Conservation (phyloP, 345 rosid genomes). For the Clarkia xantiana region DNA sequence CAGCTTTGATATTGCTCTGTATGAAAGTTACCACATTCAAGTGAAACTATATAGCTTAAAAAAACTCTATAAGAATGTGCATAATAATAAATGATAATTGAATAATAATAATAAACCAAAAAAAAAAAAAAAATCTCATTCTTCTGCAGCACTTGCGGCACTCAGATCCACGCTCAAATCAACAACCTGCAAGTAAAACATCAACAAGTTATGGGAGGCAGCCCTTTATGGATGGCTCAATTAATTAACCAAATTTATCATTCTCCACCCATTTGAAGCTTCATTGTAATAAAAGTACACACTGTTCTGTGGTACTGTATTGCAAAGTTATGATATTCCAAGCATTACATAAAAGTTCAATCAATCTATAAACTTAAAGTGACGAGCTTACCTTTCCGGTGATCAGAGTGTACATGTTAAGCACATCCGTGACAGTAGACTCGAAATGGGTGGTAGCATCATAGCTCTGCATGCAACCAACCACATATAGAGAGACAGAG, state of each 20-base stretch:
- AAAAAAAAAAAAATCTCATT: constrained; percentile 20
- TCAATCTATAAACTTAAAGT: not conserved
- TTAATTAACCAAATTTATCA: not conserved
- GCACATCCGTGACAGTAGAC: constrained; percentile 77
- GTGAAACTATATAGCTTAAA: too few species aligned
- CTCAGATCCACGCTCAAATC: constrained; percentile 87
- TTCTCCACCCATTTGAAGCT: too few species aligned
- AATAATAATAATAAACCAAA: too few species aligned
- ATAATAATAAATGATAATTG: too few species aligned
- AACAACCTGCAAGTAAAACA: constrained; percentile 31
- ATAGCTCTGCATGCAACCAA: constrained; percentile 46
- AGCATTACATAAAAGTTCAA: too few species aligned
- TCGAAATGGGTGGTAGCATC: constrained; percentile 96
- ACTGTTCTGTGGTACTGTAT: too few species aligned
- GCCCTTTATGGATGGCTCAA: not conserved
- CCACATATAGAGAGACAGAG: constrained; percentile 6
- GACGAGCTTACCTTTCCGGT: constrained; percentile 74
- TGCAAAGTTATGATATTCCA: too few species aligned
- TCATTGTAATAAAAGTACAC: too few species aligned
- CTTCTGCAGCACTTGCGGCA: constrained; percentile 91
- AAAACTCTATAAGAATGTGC: too few species aligned
- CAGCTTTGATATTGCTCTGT: too few species aligned
- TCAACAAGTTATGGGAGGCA: not conserved
- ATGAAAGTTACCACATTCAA: too few species aligned
- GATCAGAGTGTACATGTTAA: constrained; percentile 76